Evolutionary conservation across 2,329 filamentous ascomycete genomes (phyloP), one percentile per base, ranked within the genome.

Genomic region (Fusarium algeriense): DNA sequence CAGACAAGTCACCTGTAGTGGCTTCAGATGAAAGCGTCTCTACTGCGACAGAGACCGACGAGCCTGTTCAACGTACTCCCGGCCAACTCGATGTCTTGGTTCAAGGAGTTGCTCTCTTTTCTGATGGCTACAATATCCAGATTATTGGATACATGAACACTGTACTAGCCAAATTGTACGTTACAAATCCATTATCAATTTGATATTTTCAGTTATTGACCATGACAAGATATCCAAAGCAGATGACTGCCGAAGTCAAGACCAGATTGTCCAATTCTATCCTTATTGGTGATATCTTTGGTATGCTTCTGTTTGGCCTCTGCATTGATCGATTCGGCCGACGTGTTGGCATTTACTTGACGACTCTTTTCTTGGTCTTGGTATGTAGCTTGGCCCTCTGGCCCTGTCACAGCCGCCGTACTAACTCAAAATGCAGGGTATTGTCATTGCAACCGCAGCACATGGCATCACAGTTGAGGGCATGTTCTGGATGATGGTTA

Each of bases 391-490:
- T 30, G 30, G 30, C 30, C 1, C 3, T 15, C 8, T 28, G 3
- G 5, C 4, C 4, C 9, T 3, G 3, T 3, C 1, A 2, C 1
- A 12, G 15, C 1, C 5, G 3, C 0, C 4, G 1, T n/a, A n/a
- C 7, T 45, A 8, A 35, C 3, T 7, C 3, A 17, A 0, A 3
- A 9, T 2, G 0, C 2, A 56, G 53, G 54, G 54, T 23, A 57
- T 57, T 3, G 7, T 57, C 1, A 38, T 57, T 2, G 54, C 54
- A 4, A 57, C 54, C 6, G 43, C 54, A 5, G 43, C 54, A 0
- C 43, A 57, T 0, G 54, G 54, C 0, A 14, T 19, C 11, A 20
- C 6, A 6, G 54, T 57, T 2, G 54, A 57, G 23, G 54, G 41
- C 26, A 57, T 57, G 54, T 49, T 57, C 15, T 57, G 43, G 54